Percentiles rank a stretch among this genome's conserved stretches.
These are phyloP conservation scores for Lactarius evosmus DNA, from an alignment of 768 basidiomycete genomes.

Conservation along the genomic window DNA sequence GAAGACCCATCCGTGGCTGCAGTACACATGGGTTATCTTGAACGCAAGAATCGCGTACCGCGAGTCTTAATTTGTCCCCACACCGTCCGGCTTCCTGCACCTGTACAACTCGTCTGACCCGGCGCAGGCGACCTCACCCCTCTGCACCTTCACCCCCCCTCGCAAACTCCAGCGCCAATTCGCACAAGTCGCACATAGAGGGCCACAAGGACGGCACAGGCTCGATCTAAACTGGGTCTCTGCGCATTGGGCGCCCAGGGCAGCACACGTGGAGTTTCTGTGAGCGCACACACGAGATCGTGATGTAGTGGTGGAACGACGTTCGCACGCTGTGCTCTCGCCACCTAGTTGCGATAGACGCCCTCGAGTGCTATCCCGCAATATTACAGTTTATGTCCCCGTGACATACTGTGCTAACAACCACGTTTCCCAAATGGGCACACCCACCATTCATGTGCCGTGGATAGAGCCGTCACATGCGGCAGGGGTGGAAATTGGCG, in stretches of 20 bases:
- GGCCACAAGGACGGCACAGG: conserved; percentile 80
- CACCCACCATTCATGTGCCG: conserved; percentile 51
- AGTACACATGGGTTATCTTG: conserved; percentile 85
- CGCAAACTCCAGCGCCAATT: conserved; percentile 55
- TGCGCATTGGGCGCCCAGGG: conserved; percentile 39
- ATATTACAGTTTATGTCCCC: too few species aligned
- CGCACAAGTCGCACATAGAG: conserved; percentile 99
- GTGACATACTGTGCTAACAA: too few species aligned
- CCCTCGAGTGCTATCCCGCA: conserved; percentile 88
- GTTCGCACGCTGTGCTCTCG: conserved; percentile 87
- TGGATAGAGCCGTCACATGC: conserved; percentile 39
- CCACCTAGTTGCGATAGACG: conserved; percentile 91
- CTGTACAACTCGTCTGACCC: conserved; percentile 83
- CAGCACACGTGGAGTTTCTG: conserved; percentile 87
- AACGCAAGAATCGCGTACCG: conserved; percentile 93
- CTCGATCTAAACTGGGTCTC: conserved; percentile 52
- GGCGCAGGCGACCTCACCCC: conserved; percentile 51
- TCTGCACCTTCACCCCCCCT: conserved; percentile 92
- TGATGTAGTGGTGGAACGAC: conserved; percentile 99
- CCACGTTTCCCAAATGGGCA: too few species aligned
- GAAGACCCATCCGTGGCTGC: conserved; percentile 82
- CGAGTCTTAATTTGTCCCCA: conserved; percentile 87
- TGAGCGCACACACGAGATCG: conserved; percentile 83
- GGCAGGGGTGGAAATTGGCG: conserved; percentile 3
- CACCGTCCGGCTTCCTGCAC: conserved; percentile 94